Conservation (phyloP, 1,284 basidiomycete species). For the Nidula niveotomentosa region DNA sequence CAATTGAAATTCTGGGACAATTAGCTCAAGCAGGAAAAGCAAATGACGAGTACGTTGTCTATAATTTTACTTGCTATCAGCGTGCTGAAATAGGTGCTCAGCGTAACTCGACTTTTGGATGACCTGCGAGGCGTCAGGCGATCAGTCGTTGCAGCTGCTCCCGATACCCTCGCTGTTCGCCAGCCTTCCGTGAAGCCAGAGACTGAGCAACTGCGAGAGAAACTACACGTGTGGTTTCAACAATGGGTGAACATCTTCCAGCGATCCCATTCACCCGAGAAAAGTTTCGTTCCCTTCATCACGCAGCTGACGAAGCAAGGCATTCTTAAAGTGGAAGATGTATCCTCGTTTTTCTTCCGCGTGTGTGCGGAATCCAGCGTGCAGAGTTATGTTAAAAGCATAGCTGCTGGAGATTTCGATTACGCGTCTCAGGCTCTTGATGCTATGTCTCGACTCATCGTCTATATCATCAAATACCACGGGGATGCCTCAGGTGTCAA, state of each 20-base stretch:
- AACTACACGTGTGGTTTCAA: slow-evolving; percentile 76
- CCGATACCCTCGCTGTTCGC: slow-evolving; percentile 35
- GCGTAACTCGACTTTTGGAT: slow-evolving; percentile 59
- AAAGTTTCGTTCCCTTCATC: slow-evolving; percentile 97
- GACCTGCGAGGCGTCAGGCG: slow-evolving; percentile 70
- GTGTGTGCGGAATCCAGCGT: slow-evolving; percentile 97
- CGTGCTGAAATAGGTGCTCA: slow-evolving; percentile 10
- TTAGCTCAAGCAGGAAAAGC: slow-evolving; percentile 74
- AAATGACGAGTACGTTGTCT: slow-evolving; percentile 71
- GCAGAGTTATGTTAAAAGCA: slow-evolving; percentile 87
- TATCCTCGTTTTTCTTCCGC: slow-evolving; percentile 98
- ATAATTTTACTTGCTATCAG: neutral
- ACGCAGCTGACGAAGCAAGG: slow-evolving; percentile 95
- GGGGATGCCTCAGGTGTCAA: slow-evolving; percentile 88
- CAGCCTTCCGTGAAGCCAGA: slow-evolving; percentile 63
- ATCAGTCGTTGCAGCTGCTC: slow-evolving; percentile 28
- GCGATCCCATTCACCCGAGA: slow-evolving; percentile 87
- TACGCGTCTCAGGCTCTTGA: slow-evolving; percentile 92
- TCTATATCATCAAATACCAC: slow-evolving; percentile 99
- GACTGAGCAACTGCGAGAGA: slow-evolving; percentile 69
- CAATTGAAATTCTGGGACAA: slow-evolving; percentile 82
- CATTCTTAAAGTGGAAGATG: slow-evolving; percentile 94
- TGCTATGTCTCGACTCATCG: slow-evolving; percentile 93
- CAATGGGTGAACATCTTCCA: slow-evolving; percentile 98
- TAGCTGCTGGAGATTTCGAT: slow-evolving; percentile 75